Evolutionary conservation across 2,329 filamentous ascomycete genomes (phyloP).

Genomic region (Akanthomyces lecanii): DNA sequence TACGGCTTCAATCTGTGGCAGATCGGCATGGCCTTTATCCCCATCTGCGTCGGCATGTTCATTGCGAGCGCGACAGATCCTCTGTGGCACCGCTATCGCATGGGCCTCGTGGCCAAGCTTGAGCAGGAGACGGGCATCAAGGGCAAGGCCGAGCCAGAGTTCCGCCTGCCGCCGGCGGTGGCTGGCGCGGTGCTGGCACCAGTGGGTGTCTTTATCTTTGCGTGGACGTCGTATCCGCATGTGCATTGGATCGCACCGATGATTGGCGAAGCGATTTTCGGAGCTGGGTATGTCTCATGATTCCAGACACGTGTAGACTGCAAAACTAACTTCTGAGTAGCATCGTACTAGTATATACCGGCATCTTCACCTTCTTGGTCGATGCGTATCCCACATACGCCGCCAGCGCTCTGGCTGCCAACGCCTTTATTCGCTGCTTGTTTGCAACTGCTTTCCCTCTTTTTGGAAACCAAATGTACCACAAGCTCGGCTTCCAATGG

Average conservation of each 20-base stretch:
- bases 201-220: conserved; percentile 81
- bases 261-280: conserved; percentile 68
- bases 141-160: conserved; percentile 75
- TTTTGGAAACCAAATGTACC: conserved; percentile 71
- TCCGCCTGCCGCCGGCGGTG: conserved; percentile 72
- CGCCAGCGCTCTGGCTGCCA: conserved; percentile 75
- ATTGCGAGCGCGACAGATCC: conserved; percentile 59
- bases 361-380: conserved; percentile 81
- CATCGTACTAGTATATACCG: conserved; percentile 72
- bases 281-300: conserved; percentile 54
- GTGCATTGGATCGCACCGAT: conserved; percentile 76
- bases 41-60: conserved; percentile 65
- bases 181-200: conserved; percentile 74
- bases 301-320: conserved; percentile 4
- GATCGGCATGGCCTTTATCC: conserved; percentile 73
- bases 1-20: conserved; percentile 78
- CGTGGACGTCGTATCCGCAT: conserved; percentile 71
- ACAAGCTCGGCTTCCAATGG: conserved; percentile 66
- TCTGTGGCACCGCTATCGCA: conserved; percentile 60
- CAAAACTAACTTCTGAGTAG: conserved; percentile 36
- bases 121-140: conserved; percentile 46
- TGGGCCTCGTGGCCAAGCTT: conserved; percentile 51
- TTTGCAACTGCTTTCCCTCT: conserved; percentile 64
- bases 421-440: conserved; percentile 71
- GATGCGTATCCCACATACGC: conserved; percentile 74